A percentile compares a stretch with the other conserved stretches of the same genome.
These are phyloP conservation scores for Lipomyces anomalus DNA, from an alignment of 805 yeast species.

Conservation along the genomic window DNA sequence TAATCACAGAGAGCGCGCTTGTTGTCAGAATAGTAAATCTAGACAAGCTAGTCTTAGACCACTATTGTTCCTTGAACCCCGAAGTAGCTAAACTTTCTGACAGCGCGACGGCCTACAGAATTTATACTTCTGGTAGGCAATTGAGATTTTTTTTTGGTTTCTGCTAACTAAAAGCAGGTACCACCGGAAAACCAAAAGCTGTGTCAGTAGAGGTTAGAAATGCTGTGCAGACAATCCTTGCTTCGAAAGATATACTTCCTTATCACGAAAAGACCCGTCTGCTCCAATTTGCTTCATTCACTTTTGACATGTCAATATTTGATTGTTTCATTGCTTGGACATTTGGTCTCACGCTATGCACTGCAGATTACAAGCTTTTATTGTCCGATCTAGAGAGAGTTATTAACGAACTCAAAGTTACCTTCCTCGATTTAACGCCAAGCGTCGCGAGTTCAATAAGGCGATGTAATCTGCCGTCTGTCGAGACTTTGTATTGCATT, in stretches of 20 bases:
- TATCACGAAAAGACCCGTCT: slow-evolving; percentile 3
- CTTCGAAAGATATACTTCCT: slow-evolving; percentile 14
- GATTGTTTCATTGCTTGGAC: slow-evolving; percentile 26
- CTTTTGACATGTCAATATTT: slow-evolving; percentile 25
- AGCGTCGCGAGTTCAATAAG: slow-evolving; percentile 21
- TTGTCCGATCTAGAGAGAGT: slow-evolving; percentile 14
- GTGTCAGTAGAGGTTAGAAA: slow-evolving; percentile 18
- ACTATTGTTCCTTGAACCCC: not conserved
- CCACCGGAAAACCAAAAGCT: slow-evolving; percentile 26
- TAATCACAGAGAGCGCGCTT: not conserved
- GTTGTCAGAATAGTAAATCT: slow-evolving; percentile 3
- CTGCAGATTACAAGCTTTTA: slow-evolving; percentile 16
- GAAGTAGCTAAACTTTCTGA: not conserved
- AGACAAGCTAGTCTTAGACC: slow-evolving; percentile 1
- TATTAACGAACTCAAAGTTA: slow-evolving; percentile 8
- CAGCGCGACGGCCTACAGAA: slow-evolving; percentile 18
- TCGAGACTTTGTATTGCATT: slow-evolving; percentile 25
- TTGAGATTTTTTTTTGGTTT: not conserved
- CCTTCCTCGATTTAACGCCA: slow-evolving; percentile 27
- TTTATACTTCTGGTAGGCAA: slow-evolving; percentile 23
- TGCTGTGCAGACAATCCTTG: slow-evolving; percentile 20
- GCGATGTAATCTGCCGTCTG: slow-evolving; percentile 15
- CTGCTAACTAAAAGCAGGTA: slow-evolving; percentile 6
- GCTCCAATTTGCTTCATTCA: slow-evolving; percentile 23
- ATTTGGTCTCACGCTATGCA: slow-evolving; percentile 22